Conservation (phyloP, 2,329 filamentous ascomycete genomes). For the Penicillium sp. region DNA sequence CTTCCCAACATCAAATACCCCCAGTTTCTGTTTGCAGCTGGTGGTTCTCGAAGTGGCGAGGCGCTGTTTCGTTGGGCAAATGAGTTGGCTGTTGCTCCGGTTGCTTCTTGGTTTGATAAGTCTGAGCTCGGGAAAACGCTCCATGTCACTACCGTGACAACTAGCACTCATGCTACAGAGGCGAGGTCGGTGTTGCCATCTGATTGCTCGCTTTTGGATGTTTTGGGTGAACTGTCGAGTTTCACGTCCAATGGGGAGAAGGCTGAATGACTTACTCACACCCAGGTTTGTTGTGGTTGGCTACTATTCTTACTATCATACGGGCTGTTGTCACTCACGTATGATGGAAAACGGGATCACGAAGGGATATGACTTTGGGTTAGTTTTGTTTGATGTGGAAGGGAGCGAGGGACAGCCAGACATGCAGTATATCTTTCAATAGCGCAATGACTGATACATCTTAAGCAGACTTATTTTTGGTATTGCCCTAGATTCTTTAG, state of each 20-base stretch:
- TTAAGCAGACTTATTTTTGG: not conserved
- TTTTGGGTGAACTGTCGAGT: conserved; percentile 6
- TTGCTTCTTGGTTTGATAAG: not conserved
- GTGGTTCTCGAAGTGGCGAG: conserved; percentile 85
- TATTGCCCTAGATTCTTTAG: not conserved
- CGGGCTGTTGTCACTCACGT: not conserved
- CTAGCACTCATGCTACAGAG: conserved; percentile 80
- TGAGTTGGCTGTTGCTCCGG: conserved; percentile 53
- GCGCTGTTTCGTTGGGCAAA: conserved; percentile 95
- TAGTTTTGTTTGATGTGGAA: not conserved
- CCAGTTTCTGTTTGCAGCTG: conserved; percentile 84
- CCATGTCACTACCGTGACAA: conserved; percentile 72
- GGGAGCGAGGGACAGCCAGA: not conserved
- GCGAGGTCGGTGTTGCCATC: conserved; percentile 78
- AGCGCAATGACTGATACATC: not conserved
- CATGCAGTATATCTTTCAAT: not conserved
- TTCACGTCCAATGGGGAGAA: not conserved
- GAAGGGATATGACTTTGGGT: not conserved
- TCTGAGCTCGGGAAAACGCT: not conserved
- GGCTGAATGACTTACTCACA: conserved; percentile 53
- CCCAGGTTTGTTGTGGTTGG: not conserved
- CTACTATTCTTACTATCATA: not conserved
- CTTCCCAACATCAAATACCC: conserved; percentile 56
- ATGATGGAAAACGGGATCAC: not conserved
- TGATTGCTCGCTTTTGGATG: conserved; percentile 44